Evolutionary conservation across 1,284 basidiomycete species (phyloP).

Genomic region (Gymnopus androsaceus): DNA sequence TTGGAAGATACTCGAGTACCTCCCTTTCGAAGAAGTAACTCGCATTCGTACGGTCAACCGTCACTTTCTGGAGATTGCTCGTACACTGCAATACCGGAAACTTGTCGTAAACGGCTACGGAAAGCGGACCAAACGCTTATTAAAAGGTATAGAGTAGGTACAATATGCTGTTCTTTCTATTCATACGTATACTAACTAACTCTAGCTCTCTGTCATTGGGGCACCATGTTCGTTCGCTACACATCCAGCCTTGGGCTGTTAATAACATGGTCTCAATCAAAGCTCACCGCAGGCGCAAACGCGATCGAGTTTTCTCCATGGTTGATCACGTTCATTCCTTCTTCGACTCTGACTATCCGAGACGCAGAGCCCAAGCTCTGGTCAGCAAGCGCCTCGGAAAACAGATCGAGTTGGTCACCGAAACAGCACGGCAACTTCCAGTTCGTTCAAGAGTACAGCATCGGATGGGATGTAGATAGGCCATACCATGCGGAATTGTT

Average conservation of each 20-base stretch:
- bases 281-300: slow-evolving; percentile 22
- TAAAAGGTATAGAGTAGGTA: slow-evolving; percentile 33
- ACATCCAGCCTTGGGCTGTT: slow-evolving; percentile 40
- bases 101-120: slow-evolving; percentile 30
- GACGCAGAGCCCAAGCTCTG: slow-evolving; percentile 29
- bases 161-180: background rate
- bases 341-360: slow-evolving; percentile 31
- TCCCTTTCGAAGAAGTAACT: slow-evolving; percentile 27
- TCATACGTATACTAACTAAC: background rate
- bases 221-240: slow-evolving; percentile 33
- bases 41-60: slow-evolving; percentile 30
- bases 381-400: slow-evolving; percentile 35
- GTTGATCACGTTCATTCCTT: slow-evolving; percentile 27
- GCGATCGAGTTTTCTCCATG: slow-evolving; percentile 15
- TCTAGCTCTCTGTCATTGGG: slow-evolving; percentile 15
- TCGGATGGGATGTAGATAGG: slow-evolving; percentile 37
- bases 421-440: slow-evolving; percentile 32
- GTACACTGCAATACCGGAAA: slow-evolving; percentile 28
- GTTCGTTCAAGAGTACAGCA: slow-evolving; percentile 35
- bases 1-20: slow-evolving; percentile 30
- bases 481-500: slow-evolving; percentile 36
- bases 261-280: slow-evolving; percentile 30
- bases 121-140: slow-evolving; percentile 33
- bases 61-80: slow-evolving; percentile 32
- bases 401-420: slow-evolving; percentile 33